Base-by-base conservation (phyloP, 140 eudicot genomes). In the Anethum foeniculum region DNA sequence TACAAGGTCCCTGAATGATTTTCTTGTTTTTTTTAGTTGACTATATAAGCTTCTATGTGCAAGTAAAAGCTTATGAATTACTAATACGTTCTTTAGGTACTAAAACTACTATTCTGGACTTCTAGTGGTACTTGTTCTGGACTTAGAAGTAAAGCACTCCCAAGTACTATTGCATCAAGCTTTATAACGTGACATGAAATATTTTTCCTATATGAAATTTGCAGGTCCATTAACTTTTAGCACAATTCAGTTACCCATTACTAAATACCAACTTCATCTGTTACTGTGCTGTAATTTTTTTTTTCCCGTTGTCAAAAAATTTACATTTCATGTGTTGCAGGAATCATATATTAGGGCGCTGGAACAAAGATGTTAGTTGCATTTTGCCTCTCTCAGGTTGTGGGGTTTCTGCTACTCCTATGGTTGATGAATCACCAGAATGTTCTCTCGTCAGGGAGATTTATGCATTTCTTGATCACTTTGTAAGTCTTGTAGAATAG, bases 281-380 rank as follows among this genome's bases (percentile, higher is more conserved):
- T 65, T 13, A 27, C 38, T 65, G 41, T 30, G 73, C 73, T 27
- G 7, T 65, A 11, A 65, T 30, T 65, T 38, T 65, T 77, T 65
- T 41, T 27, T n/a, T n/a, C n/a, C 52, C 54, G 27, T 12, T 1
- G 2, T 36, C 54, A 39, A 28, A 21, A 1, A 18, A 28, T 65
- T 77, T 80, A 78, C 60, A 25, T 56, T 15, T 52, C 18, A 14
- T 71, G 74, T 44, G 47, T 67, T 85, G 79, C 89, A 96, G 99
- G 91, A 93, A 96, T 86, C 88, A 86, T 81, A 93, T 96, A 71
- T 77, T 96, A 80, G 88, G 90, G 83, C 93, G 93, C 68, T 96
- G 99, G 99, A 90, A 87, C 84, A 93, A 93, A 84, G 93, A 96
- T 84, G 93, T 96, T 36, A 88, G 85, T 82, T 96, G 96, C 82